Evolutionary conservation across 1,139 yeast species (phyloP).

Genomic region (Blastobotrys proliferans): DNA sequence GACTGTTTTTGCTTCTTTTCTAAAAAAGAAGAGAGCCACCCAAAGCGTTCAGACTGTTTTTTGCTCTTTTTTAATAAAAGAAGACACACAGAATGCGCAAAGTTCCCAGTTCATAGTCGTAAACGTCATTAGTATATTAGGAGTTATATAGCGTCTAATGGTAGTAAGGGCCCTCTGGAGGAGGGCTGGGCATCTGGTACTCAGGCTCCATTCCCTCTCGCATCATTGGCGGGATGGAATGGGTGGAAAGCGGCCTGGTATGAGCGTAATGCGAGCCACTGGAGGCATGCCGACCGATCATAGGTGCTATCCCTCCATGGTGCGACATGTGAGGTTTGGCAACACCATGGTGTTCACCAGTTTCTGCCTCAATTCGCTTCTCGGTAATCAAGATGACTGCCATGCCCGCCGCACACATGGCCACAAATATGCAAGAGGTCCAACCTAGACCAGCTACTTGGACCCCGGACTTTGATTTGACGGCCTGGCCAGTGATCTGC

Average conservation of each 20-base stretch:
- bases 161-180: too few species aligned
- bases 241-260: too few species aligned
- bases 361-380: conserved; percentile 13
- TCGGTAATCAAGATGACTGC: conserved; percentile 21
- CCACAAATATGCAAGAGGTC: conserved; percentile 21
- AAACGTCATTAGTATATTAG: too few species aligned
- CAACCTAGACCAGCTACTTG: conserved; percentile 27
- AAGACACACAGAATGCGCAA: too few species aligned
- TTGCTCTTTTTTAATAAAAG: too few species aligned
- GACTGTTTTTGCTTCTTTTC: too few species aligned
- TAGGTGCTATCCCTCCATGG: neutral
- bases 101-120: too few species aligned
- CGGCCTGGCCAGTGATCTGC: conserved; percentile 17
- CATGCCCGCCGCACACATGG: conserved; percentile 20
- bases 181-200: conserved; percentile 4
- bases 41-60: too few species aligned
- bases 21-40: too few species aligned
- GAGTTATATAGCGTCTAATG: too few species aligned
- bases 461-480: conserved; percentile 18
- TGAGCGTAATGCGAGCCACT: conserved; percentile 3
- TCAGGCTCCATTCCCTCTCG: conserved; percentile 5
- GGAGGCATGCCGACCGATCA: conserved; percentile 3
- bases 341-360: conserved; percentile 14
- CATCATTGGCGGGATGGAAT: too few species aligned
- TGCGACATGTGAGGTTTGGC: conserved; percentile 10